These are phyloP conservation scores for Tylopilus balloui DNA, from an alignment of 768 basidiomycete genomes.

Conservation along the genomic window DNA sequence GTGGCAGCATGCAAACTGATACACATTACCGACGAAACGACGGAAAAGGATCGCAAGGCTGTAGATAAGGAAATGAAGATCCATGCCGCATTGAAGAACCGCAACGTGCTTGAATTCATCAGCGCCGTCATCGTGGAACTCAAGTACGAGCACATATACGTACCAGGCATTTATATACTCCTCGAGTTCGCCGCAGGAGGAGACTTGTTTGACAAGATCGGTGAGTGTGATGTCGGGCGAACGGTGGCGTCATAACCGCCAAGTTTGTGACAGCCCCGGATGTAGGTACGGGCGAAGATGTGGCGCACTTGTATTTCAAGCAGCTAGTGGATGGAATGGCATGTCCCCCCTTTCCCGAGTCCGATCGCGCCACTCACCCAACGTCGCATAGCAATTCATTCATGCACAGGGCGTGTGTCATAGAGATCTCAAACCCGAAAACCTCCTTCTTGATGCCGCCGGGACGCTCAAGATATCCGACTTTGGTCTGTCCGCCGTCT, in stretches of 20 bases:
- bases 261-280: constrained; percentile 65
- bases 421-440: constrained; percentile 96
- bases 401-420: constrained; percentile 91
- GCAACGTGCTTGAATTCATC: constrained; percentile 79
- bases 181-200: constrained; percentile 91
- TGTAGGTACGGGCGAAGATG: constrained; percentile 77
- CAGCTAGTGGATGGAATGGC: constrained; percentile 86
- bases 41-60: constrained; percentile 67
- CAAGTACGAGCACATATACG: constrained; percentile 50
- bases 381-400: constrained; percentile 60
- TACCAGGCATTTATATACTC: constrained; percentile 87
- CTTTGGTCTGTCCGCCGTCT: constrained; percentile 91
- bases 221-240: constrained; percentile 41
- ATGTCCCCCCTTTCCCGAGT: constrained; percentile 20
- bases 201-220: constrained; percentile 97
- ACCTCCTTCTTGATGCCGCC: constrained; percentile 77
- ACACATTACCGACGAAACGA: constrained; percentile 55
- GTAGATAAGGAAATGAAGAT: constrained; percentile 92
- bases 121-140: constrained; percentile 71
- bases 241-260: neutral
- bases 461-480: constrained; percentile 92
- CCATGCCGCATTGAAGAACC: constrained; percentile 74
- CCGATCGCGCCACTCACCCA: neutral
- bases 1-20: constrained; percentile 90
- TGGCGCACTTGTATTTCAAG: constrained; percentile 86